Evolutionary conservation across 768 basidiomycete genomes (phyloP), one percentile per base, ranked within the genome.

Genomic region (Lactarius quietus): DNA sequence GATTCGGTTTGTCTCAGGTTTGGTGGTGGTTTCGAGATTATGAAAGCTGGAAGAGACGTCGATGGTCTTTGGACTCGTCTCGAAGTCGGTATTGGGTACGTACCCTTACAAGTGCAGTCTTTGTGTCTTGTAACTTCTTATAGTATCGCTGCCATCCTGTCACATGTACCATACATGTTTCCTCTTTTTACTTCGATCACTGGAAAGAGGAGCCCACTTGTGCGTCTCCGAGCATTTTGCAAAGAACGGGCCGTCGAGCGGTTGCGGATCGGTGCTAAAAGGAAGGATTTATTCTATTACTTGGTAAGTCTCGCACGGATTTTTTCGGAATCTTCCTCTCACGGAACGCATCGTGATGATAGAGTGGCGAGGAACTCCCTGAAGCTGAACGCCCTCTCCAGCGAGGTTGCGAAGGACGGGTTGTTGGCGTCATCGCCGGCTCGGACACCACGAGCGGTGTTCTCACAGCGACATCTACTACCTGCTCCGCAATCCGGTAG

Each of bases 261-360:
- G 10, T 20, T 53, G 33, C 43, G 56, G 65, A 61, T 41, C 28
- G 35, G 54, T 31, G 33, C 61, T 18, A 36, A 53, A 38, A 48
- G 41, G 23, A 76, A 75, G 43, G 78, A 79, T 59, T 69, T 81
- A 1, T 80, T 78, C 67, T 73, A 77, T 65, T 73, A 80, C 67
- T 64, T 80, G 55, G 79, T 80, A 69, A 7, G 70, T 6, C n/a
- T 33, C 7, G 10, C 3, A n/a, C 15, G 20, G 9, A 4, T 1
- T 20, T 36, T 23, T 56, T 26, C 6, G 26, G 2, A 12, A 1
- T 15, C 26, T 53, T 29, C 6, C 8, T 26, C 52, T 15, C 28
- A 26, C 51, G 17, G 15, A 29, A 29, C n/a, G n/a, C n/a, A n/a
- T n/a, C 26, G 28, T 15, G 3, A 15, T 17, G 2, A 26, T 69